Conservation (phyloP, 441 rosid species). For the Populus hybrid region DNA sequence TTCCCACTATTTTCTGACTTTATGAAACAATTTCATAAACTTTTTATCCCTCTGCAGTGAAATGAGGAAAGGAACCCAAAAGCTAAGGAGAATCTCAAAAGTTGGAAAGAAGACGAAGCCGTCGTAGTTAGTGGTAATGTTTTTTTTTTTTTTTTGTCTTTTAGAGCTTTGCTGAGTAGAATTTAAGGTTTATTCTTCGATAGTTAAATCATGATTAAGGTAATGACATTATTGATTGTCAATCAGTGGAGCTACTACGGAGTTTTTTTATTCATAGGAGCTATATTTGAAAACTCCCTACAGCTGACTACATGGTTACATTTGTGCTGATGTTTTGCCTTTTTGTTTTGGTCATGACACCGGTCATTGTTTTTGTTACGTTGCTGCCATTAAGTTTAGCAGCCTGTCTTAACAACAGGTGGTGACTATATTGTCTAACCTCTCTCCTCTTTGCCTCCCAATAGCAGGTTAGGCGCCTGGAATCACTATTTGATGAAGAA, state of each 20-base stretch:
- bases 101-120: conserved; percentile 62
- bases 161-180: not conserved
- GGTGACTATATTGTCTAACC: not conserved
- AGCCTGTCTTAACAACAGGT: not conserved
- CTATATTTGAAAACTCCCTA: not conserved
- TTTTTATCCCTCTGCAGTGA: conserved; percentile 48
- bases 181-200: not conserved
- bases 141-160: not conserved
- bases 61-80: conserved; percentile 67
- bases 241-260: not conserved
- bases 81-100: conserved; percentile 65
- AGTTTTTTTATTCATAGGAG: not conserved
- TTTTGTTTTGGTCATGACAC: not conserved
- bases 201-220: not conserved
- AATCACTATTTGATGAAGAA: not conserved
- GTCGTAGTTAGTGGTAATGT: conserved; percentile 37
- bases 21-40: conserved; percentile 13
- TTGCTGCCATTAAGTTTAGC: not conserved
- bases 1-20: not conserved
- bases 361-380: not conserved
- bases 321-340: not conserved
- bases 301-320: not conserved
- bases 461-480: not conserved
- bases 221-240: not conserved
- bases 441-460: not conserved